These are phyloP conservation scores for Cutaneotrichosporon sp. DNA, from an alignment of 1,284 basidiomycete genomes.

Conservation along the genomic window DNA sequence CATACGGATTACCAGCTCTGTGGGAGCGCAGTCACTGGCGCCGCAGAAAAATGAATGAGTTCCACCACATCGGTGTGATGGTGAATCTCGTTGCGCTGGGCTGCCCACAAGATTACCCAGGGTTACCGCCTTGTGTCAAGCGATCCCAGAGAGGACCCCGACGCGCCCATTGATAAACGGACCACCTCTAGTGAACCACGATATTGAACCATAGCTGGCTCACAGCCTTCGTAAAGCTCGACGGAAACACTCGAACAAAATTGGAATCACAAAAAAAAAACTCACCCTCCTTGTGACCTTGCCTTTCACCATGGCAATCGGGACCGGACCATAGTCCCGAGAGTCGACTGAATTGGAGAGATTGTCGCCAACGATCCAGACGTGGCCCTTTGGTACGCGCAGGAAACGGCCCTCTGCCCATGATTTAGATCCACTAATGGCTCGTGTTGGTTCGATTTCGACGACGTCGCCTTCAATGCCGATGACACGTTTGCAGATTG, in stretches of 20 bases:
- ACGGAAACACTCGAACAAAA: background rate
- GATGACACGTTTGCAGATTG: constrained; percentile 85
- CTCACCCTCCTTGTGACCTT: constrained; percentile 70
- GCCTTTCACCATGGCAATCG: constrained; percentile 73
- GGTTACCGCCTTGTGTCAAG: too few relatives aligned
- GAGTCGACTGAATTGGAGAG: constrained; percentile 78
- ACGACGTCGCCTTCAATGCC: constrained; percentile 85
- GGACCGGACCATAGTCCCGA: constrained; percentile 83
- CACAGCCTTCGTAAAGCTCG: background rate
- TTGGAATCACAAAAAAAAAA: constrained; percentile 9
- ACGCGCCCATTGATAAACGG: too few relatives aligned
- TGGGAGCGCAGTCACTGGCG: too few relatives aligned
- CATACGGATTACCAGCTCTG: too few relatives aligned
- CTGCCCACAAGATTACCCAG: too few relatives aligned
- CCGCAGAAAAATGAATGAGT: too few relatives aligned
- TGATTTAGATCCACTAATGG: constrained; percentile 32
- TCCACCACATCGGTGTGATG: too few relatives aligned
- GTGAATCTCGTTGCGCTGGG: too few relatives aligned
- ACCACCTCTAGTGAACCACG: too few relatives aligned
- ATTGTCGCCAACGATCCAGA: constrained; percentile 96
- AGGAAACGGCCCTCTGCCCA: constrained; percentile 56
- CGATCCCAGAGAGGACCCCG: too few relatives aligned
- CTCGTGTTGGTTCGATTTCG: constrained; percentile 66
- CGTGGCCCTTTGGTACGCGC: constrained; percentile 69
- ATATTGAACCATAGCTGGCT: too few relatives aligned